Conservation (phyloP, 1,284 basidiomycete genomes). For the Cerrena zonata region DNA sequence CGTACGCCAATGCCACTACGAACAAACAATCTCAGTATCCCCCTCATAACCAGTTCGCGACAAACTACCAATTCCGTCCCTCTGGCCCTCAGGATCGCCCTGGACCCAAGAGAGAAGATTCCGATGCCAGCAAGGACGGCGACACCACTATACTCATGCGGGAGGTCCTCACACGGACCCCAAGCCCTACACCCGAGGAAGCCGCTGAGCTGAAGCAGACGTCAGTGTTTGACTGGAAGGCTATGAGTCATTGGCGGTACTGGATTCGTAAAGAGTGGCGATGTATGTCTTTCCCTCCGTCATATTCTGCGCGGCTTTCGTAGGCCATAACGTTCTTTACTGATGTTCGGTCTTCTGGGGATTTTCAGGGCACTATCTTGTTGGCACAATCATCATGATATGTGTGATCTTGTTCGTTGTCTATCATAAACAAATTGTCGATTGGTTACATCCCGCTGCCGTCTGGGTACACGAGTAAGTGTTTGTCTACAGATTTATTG, state of each 20-base stretch:
- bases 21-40: slow-evolving; percentile 4
- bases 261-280: slow-evolving; percentile 48
- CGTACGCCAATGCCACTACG: slow-evolving; percentile 10
- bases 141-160: slow-evolving; percentile 18
- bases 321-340: slow-evolving; percentile 10
- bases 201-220: slow-evolving; percentile 28
- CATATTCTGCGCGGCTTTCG: neutral
- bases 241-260: slow-evolving; percentile 37
- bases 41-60: slow-evolving; percentile 7
- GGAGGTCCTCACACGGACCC: slow-evolving; percentile 30
- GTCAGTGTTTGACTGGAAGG: slow-evolving; percentile 41
- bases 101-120: slow-evolving; percentile 5
- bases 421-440: slow-evolving; percentile 51
- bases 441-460: slow-evolving; percentile 50
- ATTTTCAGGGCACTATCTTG: slow-evolving; percentile 32
- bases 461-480: slow-evolving; percentile 45
- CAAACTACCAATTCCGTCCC: slow-evolving; percentile 13
- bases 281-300: slow-evolving; percentile 32
- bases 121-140: slow-evolving; percentile 4
- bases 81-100: neutral
- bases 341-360: neutral
- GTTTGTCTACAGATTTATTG: no score
- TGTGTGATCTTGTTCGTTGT: slow-evolving; percentile 50
- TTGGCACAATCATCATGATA: slow-evolving; percentile 26
- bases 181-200: slow-evolving; percentile 38